A percentile compares a stretch with the other conserved stretches of the same genome.
These are phyloP conservation scores for Eudorina sp. DNA, from an alignment of 139 green algal genomes.

Conservation along the genomic window DNA sequence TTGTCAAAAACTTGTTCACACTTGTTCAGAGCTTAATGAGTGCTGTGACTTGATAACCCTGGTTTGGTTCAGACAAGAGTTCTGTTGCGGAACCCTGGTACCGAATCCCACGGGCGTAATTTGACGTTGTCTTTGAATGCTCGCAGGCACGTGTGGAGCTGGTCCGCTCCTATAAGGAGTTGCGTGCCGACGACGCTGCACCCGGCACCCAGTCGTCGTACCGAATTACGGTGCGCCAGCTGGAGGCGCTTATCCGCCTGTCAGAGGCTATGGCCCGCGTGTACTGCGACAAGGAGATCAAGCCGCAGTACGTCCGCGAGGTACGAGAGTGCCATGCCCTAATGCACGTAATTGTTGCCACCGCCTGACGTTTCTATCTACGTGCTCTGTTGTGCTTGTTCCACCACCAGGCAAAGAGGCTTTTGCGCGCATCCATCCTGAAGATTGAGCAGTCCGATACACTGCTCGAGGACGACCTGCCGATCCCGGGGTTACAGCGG, in stretches of 20 bases:
- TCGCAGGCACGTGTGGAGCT: slow-evolving; percentile 79
- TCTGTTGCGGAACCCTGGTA: no score
- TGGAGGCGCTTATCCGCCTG: slow-evolving; percentile 94
- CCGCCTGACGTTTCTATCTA: background rate
- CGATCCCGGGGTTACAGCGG: slow-evolving; percentile 32
- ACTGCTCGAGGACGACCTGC: slow-evolving; percentile 77
- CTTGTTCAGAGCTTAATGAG: background rate
- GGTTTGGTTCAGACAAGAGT: no score
- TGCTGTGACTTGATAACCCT: no score
- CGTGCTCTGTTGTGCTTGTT: background rate
- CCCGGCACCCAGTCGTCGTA: slow-evolving; percentile 89
- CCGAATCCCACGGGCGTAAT: no score
- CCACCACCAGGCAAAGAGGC: slow-evolving; percentile 73
- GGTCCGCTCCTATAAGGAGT: slow-evolving; percentile 88
- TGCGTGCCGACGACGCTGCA: slow-evolving; percentile 88
- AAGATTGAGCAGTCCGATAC: slow-evolving; percentile 85
- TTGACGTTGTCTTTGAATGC: no score
- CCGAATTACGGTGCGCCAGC: slow-evolving; percentile 94
- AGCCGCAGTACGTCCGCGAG: slow-evolving; percentile 67
- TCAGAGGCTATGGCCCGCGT: slow-evolving; percentile 68
- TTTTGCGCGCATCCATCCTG: slow-evolving; percentile 94
- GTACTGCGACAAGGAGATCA: slow-evolving; percentile 62
- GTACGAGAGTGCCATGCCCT: no score
- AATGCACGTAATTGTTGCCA: background rate
- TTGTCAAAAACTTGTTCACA: no score